Evolutionary conservation across 2,329 filamentous ascomycete genomes (phyloP).

Genomic region (Aspergillus fumigatiaffinis): DNA sequence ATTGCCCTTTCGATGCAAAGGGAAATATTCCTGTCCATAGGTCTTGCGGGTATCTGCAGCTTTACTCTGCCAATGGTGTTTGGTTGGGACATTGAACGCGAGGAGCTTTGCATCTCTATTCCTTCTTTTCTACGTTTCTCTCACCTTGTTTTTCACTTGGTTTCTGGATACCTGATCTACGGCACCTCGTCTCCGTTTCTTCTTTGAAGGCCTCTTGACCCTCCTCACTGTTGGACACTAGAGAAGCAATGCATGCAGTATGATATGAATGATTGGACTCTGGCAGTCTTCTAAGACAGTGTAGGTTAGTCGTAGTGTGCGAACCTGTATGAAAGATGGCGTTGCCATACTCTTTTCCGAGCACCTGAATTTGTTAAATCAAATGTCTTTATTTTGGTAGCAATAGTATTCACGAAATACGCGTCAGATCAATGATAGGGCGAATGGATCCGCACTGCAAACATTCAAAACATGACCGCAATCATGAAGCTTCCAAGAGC

Average conservation of each 20-base stretch:
- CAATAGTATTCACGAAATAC: no score
- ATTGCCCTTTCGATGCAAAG: conserved; percentile 11
- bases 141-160: conserved; percentile 6
- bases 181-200: conserved; percentile 17
- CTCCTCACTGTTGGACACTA: conserved; percentile 2
- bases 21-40: conserved; percentile 9
- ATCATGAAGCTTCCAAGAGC: conserved; percentile 1
- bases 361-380: neutral
- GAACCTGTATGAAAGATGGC: neutral
- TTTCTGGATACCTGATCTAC: conserved; percentile 20
- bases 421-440: no score
- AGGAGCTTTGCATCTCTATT: conserved; percentile 8
- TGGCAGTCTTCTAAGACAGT: neutral
- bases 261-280: neutral
- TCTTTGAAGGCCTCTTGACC: conserved; percentile 6
- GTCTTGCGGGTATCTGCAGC: conserved; percentile 4
- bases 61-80: conserved; percentile 12
- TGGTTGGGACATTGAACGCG: conserved; percentile 14
- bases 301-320: neutral
- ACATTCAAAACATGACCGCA: conserved; percentile 18
- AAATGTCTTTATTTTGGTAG: neutral
- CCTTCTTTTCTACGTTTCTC: conserved; percentile 12
- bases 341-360: neutral
- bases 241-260: neutral
- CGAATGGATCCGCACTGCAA: conserved; percentile 10